Conservation (phyloP, 192 early-diverging fungal genomes). For the Umbelopsis vinacea region DNA sequence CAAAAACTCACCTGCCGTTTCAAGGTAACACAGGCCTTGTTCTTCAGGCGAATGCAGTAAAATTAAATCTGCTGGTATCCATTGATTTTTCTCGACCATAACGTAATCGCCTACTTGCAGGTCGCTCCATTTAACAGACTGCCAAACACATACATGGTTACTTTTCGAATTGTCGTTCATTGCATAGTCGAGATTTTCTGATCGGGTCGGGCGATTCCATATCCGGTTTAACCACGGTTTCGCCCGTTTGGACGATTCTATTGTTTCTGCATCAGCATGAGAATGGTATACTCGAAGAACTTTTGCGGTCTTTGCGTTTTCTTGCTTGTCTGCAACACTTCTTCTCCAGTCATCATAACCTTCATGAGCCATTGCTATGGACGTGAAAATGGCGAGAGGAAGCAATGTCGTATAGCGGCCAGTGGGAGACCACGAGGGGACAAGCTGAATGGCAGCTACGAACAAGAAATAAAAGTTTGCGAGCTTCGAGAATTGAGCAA, state of each 20-base stretch:
- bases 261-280: slow-evolving; percentile 4
- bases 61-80: slow-evolving; percentile 31
- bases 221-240: neutral
- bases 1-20: slow-evolving; percentile 2
- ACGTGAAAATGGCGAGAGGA: slow-evolving; percentile 74
- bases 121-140: slow-evolving; percentile 58
- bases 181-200: neutral
- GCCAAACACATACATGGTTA: slow-evolving; percentile 29
- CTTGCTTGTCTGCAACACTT: slow-evolving; percentile 44
- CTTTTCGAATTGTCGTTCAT: neutral
- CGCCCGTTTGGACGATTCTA: neutral
- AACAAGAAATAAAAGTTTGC: slow-evolving; percentile 75
- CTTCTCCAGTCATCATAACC: slow-evolving; percentile 72
- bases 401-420: slow-evolving; percentile 79
- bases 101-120: slow-evolving; percentile 81
- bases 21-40: slow-evolving; percentile 18
- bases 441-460: slow-evolving; percentile 59
- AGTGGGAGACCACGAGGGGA: slow-evolving; percentile 74
- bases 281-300: slow-evolving; percentile 25
- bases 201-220: neutral
- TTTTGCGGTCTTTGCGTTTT: slow-evolving; percentile 57
- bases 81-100: slow-evolving; percentile 73
- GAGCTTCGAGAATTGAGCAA: slow-evolving; percentile 70
- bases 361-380: slow-evolving; percentile 79
- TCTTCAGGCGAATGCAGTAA: slow-evolving; percentile 12